Evolutionary conservation across 495 filamentous ascomycete genomes (phyloP).

Genomic region (Achaetomiella virescens): DNA sequence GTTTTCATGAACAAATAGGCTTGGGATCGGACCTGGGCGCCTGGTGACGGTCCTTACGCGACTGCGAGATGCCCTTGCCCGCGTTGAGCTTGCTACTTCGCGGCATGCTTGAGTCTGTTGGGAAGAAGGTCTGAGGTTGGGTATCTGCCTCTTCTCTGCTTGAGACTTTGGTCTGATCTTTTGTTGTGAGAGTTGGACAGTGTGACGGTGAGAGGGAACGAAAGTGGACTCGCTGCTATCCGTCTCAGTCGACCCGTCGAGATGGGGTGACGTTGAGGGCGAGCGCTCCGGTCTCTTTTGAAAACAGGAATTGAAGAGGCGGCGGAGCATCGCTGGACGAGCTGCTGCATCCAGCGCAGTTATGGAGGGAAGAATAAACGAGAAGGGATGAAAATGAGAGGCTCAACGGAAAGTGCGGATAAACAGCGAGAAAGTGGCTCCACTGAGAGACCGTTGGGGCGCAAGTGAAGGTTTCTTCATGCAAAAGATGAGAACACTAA

Average conservation of each 20-base stretch:
- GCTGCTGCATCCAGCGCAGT: neutral
- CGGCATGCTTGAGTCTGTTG: conserved; percentile 5
- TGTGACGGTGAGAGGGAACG: neutral
- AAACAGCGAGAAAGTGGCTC: conserved; percentile 2
- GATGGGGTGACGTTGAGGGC: conserved; percentile 12
- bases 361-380: neutral
- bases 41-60: neutral
- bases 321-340: conserved; percentile 16
- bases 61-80: conserved; percentile 8
- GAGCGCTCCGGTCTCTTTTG: conserved; percentile 15
- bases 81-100: conserved; percentile 3
- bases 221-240: conserved; percentile 19
- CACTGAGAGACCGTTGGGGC: conserved; percentile 1
- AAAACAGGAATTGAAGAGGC: conserved; percentile 26
- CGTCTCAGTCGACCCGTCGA: conserved; percentile 20
- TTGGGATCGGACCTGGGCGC: conserved; percentile 1
- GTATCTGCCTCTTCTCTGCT: neutral
- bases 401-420: neutral
- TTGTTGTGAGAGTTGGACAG: neutral
- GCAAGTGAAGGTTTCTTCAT: neutral
- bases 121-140: neutral
- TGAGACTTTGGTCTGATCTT: neutral
- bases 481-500: neutral
- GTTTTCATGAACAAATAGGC: neutral
- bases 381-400: neutral